These are phyloP conservation scores for Mucor sp. DNA, from an alignment of 371 early-diverging fungal genomes.

Conservation along the genomic window DNA sequence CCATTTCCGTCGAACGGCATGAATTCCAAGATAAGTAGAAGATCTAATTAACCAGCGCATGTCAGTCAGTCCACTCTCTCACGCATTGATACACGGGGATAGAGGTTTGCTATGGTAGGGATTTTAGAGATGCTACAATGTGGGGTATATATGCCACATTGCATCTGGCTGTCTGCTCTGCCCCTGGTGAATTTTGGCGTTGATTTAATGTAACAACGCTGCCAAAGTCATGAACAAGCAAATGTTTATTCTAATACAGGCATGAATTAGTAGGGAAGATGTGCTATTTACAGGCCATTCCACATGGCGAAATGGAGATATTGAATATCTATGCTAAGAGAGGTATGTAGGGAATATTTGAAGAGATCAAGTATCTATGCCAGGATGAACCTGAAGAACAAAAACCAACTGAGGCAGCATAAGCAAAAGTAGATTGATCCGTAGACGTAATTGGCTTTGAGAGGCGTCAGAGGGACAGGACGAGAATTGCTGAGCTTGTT, in stretches of 20 bases:
- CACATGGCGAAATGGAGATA: background rate
- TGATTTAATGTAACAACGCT: too few relatives aligned
- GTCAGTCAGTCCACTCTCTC: too few relatives aligned
- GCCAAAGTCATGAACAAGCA: too few relatives aligned
- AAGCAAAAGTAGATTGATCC: constrained; percentile 32
- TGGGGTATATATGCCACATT: too few relatives aligned
- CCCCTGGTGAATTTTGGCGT: too few relatives aligned
- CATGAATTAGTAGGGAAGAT: background rate
- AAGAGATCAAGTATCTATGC: background rate
- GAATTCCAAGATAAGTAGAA: too few relatives aligned
- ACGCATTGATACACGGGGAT: too few relatives aligned
- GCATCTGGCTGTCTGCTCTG: too few relatives aligned
- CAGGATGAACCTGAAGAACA: constrained; percentile 39
- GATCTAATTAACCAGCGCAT: too few relatives aligned
- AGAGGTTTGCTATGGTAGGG: too few relatives aligned
- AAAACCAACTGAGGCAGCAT: constrained; percentile 45
- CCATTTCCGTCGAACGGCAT: too few relatives aligned
- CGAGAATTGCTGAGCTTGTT: constrained; percentile 16
- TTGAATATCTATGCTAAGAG: background rate
- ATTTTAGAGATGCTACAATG: too few relatives aligned
- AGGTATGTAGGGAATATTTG: background rate
- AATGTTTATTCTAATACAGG: background rate
- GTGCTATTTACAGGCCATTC: background rate
- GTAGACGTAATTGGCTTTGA: constrained; percentile 43
- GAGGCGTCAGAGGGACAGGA: background rate